These are phyloP conservation scores for Venturia effusa DNA, from an alignment of 2,329 filamentous ascomycete genomes.

Conservation along the genomic window DNA sequence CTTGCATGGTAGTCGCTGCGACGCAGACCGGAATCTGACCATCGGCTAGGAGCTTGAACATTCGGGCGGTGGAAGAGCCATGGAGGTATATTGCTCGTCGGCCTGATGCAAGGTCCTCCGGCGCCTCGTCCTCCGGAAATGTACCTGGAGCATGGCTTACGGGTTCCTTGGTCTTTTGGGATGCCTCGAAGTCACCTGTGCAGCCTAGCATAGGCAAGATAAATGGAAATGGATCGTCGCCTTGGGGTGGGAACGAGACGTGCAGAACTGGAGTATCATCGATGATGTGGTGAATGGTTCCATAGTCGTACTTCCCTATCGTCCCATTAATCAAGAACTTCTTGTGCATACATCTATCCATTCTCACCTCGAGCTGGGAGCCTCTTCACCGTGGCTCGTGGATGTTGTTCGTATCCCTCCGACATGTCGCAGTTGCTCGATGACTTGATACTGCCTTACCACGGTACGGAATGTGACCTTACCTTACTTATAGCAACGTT, in stretches of 20 bases:
- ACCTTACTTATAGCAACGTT: background rate
- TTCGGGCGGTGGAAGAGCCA: constrained; percentile 20
- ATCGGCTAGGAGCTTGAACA: constrained; percentile 14
- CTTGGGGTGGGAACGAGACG: constrained; percentile 24
- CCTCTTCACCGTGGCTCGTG: constrained; percentile 8
- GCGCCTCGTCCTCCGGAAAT: constrained; percentile 11
- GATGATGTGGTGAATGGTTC: constrained; percentile 24
- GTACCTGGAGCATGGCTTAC: constrained; percentile 5
- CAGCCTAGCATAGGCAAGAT: constrained; percentile 30
- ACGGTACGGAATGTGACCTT: background rate
- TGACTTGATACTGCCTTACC: background rate
- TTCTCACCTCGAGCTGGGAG: constrained; percentile 9
- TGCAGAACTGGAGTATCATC: constrained; percentile 24
- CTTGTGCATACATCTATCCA: background rate
- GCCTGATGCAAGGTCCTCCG: constrained; percentile 1
- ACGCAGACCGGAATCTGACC: constrained; percentile 19
- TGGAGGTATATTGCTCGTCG: constrained; percentile 22
- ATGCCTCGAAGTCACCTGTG: constrained; percentile 16
- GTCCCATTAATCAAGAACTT: too few relatives aligned
- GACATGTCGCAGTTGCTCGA: background rate
- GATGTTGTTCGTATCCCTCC: constrained; percentile 10
- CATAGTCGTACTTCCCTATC: constrained; percentile 23
- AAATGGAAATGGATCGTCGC: constrained; percentile 19
- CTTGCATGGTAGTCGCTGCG: constrained; percentile 22
- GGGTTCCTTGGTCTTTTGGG: background rate